Evolutionary conservation across 495 filamentous ascomycete species (phyloP).

Genomic region (Bryoglossum gracile): DNA sequence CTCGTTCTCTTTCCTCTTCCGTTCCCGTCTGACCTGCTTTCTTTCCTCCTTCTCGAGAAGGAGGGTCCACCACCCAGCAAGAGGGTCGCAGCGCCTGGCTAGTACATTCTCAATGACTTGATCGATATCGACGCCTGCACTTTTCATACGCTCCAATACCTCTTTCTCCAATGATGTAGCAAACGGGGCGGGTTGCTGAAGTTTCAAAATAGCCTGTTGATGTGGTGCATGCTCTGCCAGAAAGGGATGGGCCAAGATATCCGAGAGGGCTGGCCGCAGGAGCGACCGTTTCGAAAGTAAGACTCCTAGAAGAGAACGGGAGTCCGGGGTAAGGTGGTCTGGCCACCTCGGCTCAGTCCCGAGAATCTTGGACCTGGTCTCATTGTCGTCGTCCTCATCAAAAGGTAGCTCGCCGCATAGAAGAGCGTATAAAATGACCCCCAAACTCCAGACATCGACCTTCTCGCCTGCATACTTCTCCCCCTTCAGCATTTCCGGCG

Average conservation of each 20-base stretch:
- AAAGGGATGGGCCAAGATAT: slow-evolving; percentile 85
- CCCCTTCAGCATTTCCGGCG: slow-evolving; percentile 96
- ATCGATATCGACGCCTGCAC: slow-evolving; percentile 91
- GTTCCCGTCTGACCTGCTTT: slow-evolving; percentile 75
- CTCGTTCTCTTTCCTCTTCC: slow-evolving; percentile 78
- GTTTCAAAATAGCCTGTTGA: slow-evolving; percentile 83
- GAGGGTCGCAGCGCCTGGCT: slow-evolving; percentile 75
- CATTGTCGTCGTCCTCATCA: slow-evolving; percentile 85
- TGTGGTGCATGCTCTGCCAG: slow-evolving; percentile 80
- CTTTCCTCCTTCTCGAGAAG: slow-evolving; percentile 93
- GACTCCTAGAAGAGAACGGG: slow-evolving; percentile 62
- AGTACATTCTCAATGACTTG: slow-evolving; percentile 90
- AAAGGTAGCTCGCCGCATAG: slow-evolving; percentile 90
- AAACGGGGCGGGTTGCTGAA: slow-evolving; percentile 78
- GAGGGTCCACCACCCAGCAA: slow-evolving; percentile 95
- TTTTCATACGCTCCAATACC: slow-evolving; percentile 86
- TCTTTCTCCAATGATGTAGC: slow-evolving; percentile 85
- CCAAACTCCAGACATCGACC: slow-evolving; percentile 97
- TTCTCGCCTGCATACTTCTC: slow-evolving; percentile 97
- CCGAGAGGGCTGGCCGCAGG: slow-evolving; percentile 73
- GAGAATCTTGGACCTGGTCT: slow-evolving; percentile 80
- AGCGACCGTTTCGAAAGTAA: slow-evolving; percentile 86
- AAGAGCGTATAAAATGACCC: slow-evolving; percentile 91
- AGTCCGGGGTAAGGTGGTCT: slow-evolving; percentile 68
- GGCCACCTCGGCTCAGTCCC: slow-evolving; percentile 78